Percentiles rank a stretch among this genome's conserved stretches.
Evolutionary conservation across 495 filamentous ascomycete genomes (phyloP).

Genomic region (Elaphomyces granulatus): DNA sequence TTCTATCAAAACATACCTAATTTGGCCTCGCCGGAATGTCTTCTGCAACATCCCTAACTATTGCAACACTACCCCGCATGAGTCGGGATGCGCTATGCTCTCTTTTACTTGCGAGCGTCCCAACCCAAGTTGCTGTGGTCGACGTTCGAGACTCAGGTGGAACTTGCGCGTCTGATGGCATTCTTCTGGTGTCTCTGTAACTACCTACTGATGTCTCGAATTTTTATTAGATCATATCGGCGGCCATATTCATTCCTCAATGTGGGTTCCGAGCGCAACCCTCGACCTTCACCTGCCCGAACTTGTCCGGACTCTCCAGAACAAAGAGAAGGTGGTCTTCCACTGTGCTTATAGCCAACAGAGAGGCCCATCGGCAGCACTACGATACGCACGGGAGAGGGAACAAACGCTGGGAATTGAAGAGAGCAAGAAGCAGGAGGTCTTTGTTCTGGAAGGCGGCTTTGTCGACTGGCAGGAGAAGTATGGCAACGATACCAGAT

Average conservation of each 20-base stretch:
- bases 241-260: constrained; percentile 66
- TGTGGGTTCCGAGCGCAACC: constrained; percentile 56
- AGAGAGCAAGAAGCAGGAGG: constrained; percentile 43
- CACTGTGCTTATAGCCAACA: constrained; percentile 93
- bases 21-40: constrained; percentile 42
- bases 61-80: constrained; percentile 50
- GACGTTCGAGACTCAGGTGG: constrained; percentile 82
- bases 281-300: constrained; percentile 68
- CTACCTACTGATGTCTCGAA: not conserved
- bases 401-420: constrained; percentile 20
- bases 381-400: constrained; percentile 30
- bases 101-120: constrained; percentile 19
- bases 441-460: constrained; percentile 70
- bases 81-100: constrained; percentile 46
- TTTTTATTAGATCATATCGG: constrained; percentile 70
- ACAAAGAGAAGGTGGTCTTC: constrained; percentile 77
- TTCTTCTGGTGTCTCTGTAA: not conserved
- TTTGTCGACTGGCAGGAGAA: constrained; percentile 88
- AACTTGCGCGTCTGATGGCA: not conserved
- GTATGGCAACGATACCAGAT: constrained; percentile 57
- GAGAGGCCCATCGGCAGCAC: constrained; percentile 38
- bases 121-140: constrained; percentile 51
- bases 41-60: constrained; percentile 35
- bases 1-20: no score
- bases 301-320: constrained; percentile 60